phyloP scores from a whole-genome alignment of 2,329 filamentous ascomycete species.

The Diaporthe destruens region DNA sequence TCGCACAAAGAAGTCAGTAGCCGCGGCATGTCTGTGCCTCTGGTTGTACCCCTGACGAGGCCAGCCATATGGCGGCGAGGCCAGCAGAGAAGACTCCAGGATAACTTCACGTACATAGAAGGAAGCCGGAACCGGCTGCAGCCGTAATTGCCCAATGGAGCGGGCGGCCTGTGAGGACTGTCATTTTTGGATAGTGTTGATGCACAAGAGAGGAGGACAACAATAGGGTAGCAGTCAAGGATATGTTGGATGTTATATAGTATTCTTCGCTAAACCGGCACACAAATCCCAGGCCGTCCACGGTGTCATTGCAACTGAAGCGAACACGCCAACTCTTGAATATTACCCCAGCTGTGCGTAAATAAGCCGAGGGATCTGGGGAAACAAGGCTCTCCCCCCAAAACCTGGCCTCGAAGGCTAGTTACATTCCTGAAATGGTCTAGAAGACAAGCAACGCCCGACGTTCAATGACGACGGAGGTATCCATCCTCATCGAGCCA shows the following conservation, averaged over 20 bases:
- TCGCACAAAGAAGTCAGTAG: slow-evolving; percentile 22
- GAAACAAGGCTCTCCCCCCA: not conserved
- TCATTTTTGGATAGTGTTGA: slow-evolving; percentile 42
- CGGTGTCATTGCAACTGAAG: slow-evolving; percentile 27
- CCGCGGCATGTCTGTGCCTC: not conserved
- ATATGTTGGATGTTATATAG: slow-evolving; percentile 18
- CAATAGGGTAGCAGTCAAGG: not conserved
- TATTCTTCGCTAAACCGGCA: not conserved
- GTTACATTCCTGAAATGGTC: slow-evolving; percentile 1
- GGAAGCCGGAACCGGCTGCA: slow-evolving; percentile 53
- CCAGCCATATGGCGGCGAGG: not conserved
- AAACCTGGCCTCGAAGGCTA: slow-evolving; percentile 19
- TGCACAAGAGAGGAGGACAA: slow-evolving; percentile 1
- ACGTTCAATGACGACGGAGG: slow-evolving; percentile 16
- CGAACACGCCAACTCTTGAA: slow-evolving; percentile 11
- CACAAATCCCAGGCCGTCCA: not conserved
- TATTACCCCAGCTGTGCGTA: slow-evolving; percentile 26
- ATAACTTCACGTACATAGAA: slow-evolving; percentile 46
- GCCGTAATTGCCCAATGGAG: slow-evolving; percentile 56
- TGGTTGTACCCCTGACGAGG: not conserved
- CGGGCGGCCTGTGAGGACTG: slow-evolving; percentile 49
- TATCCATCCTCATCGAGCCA: slow-evolving; percentile 19
- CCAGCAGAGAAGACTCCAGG: not conserved
- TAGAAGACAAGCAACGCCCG: not conserved
- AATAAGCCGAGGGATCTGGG: slow-evolving; percentile 15